Evolutionary conservation across 345 rosid genomes (phyloP).

Genomic region (Eutrema japonicum): DNA sequence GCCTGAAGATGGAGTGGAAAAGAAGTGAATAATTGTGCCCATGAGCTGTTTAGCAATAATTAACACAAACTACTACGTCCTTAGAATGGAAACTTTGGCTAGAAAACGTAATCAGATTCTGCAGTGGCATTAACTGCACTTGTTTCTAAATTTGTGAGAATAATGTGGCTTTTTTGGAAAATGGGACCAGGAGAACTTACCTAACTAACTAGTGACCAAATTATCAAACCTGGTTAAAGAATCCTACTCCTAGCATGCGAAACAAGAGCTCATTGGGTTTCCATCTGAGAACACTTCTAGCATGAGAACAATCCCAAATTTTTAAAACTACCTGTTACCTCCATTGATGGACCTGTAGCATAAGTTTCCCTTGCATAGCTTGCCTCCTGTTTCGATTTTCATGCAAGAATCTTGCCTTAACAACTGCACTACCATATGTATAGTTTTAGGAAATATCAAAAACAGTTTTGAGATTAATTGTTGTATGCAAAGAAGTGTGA

Average conservation of each 20-base stretch:
- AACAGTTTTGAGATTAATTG: conserved; percentile 7
- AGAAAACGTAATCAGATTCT: conserved; percentile 23
- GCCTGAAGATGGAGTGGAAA: conserved; percentile 27
- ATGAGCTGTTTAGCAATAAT: conserved; percentile 37
- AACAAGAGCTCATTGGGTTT: conserved; percentile 13
- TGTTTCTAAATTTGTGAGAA: conserved; percentile 28
- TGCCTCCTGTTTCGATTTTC: not conserved
- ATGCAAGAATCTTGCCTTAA: conserved; percentile 6
- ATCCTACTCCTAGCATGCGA: not conserved
- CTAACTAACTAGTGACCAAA: conserved; percentile 11
- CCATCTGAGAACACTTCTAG: conserved; percentile 14
- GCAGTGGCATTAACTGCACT: conserved; percentile 25
- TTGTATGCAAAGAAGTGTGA: conserved; percentile 5
- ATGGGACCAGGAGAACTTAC: conserved; percentile 21
- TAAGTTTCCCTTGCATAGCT: conserved; percentile 2
- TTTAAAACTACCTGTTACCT: conserved; percentile 19
- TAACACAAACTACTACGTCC: conserved; percentile 28
- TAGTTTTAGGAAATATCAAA: conserved; percentile 6
- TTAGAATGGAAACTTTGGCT: conserved; percentile 21
- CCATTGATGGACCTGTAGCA: conserved; percentile 15
- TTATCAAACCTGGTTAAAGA: conserved; percentile 8
- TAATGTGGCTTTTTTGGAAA: conserved; percentile 15
- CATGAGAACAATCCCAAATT: conserved; percentile 7
- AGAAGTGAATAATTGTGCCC: not conserved
- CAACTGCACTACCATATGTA: not conserved